phyloP scores from a whole-genome alignment of 345 rosid species.

The Limnanthes douglasii region DNA sequence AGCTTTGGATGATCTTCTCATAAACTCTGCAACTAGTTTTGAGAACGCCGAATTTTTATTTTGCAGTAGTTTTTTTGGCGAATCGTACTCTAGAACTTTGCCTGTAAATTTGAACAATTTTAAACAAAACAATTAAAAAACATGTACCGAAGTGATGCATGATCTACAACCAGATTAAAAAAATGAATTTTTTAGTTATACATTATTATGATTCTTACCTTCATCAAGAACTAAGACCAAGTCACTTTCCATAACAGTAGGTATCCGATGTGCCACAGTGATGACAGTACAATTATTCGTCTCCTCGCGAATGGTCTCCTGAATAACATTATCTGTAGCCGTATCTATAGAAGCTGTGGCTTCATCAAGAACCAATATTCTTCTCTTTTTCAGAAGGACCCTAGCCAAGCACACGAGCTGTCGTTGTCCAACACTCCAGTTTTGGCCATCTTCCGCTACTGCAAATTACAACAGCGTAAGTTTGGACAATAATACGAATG shows the following conservation, averaged over 20 bases:
- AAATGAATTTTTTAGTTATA: background rate
- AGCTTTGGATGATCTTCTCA: too few species aligned
- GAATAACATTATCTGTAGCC: conserved; percentile 51
- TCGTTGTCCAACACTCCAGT: conserved; percentile 77
- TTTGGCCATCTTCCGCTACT: conserved; percentile 60
- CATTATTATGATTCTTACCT: conserved; percentile 15
- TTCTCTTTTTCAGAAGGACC: conserved; percentile 35
- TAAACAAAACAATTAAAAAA: too few species aligned
- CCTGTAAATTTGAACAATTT: too few species aligned
- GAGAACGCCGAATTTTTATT: too few species aligned
- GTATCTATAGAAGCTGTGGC: conserved; percentile 66
- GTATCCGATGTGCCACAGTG: conserved; percentile 56
- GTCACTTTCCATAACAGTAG: conserved; percentile 50
- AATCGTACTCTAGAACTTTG: conserved; percentile 27
- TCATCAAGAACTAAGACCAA: conserved; percentile 51
- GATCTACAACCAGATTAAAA: background rate
- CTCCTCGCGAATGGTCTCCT: conserved; percentile 41
- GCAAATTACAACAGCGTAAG: conserved; percentile 7
- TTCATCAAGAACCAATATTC: conserved; percentile 42
- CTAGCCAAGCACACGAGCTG: conserved; percentile 59
- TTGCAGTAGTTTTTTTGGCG: too few species aligned
- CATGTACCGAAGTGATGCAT: background rate
- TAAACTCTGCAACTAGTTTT: too few species aligned
- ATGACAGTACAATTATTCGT: conserved; percentile 43
- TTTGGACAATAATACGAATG: too few species aligned